Evolutionary conservation across 1,284 basidiomycete species (phyloP).

Genomic region (Cryptococcus neoformans): DNA sequence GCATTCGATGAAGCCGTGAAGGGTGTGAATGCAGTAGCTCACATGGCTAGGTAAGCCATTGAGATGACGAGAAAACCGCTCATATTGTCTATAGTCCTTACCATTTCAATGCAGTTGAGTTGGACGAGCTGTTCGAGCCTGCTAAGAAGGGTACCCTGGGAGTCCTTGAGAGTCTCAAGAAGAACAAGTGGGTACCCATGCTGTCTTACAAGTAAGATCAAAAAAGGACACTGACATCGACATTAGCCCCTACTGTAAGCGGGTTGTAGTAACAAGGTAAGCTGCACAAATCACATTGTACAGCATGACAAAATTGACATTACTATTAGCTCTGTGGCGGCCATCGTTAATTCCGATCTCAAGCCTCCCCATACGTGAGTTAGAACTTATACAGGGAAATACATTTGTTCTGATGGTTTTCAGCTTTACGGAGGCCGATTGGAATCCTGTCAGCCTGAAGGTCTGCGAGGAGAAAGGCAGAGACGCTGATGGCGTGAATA

Average conservation of each 20-base stretch:
- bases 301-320: background rate
- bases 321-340: constrained; percentile 54
- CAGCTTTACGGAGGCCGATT: constrained; percentile 53
- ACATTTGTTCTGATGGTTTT: constrained; percentile 1
- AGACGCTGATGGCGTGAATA: constrained; percentile 55
- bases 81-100: constrained; percentile 12
- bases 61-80: too few relatives aligned
- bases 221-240: too few relatives aligned
- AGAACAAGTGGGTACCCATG: constrained; percentile 23
- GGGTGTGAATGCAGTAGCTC: constrained; percentile 59
- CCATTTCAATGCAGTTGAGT: constrained; percentile 34
- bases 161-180: constrained; percentile 56
- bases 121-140: constrained; percentile 56
- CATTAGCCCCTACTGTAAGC: constrained; percentile 54
- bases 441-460: constrained; percentile 60
- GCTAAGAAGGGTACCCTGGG: constrained; percentile 62
- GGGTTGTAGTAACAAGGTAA: constrained; percentile 60
- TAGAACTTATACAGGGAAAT: background rate
- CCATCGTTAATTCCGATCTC: constrained; percentile 47
- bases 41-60: constrained; percentile 9
- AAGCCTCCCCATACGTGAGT: constrained; percentile 9
- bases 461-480: constrained; percentile 55
- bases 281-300: background rate
- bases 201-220: background rate
- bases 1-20: constrained; percentile 67